These are phyloP conservation scores for Rhodotorula taiwanensis DNA, from an alignment of 768 basidiomycete species.

Conservation along the genomic window DNA sequence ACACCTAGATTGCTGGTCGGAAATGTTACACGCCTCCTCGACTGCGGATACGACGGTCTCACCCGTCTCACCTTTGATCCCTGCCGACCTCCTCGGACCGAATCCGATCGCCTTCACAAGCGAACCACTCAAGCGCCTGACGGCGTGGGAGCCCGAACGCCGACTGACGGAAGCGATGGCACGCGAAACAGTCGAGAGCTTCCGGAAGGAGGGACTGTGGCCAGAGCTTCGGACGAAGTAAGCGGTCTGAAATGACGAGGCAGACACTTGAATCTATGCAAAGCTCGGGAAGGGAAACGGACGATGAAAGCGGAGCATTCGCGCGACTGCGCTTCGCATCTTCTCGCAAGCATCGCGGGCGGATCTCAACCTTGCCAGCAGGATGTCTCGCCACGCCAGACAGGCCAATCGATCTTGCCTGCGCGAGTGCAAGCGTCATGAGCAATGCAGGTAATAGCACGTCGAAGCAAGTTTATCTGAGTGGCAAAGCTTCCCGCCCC, in stretches of 20 bases:
- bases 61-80: conserved; percentile 33
- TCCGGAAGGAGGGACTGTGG: conserved; percentile 35
- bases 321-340: no score
- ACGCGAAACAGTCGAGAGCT: conserved; percentile 25
- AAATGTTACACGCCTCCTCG: conserved; percentile 22
- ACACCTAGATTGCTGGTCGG: conserved; percentile 35
- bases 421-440: no score
- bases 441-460: no score
- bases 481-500: no score
- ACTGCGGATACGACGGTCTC: conserved; percentile 26
- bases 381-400: no score
- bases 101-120: conserved; percentile 29
- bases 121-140: conserved; percentile 7
- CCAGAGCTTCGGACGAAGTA: conserved; percentile 22
- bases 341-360: no score
- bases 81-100: conserved; percentile 30
- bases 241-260: background rate
- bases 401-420: no score
- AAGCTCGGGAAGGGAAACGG: no score
- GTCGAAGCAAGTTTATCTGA: no score
- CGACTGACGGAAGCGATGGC: conserved; percentile 12
- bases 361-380: no score
- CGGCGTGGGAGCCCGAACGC: conserved; percentile 28
- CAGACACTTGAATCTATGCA: background rate
- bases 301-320: no score